These are phyloP conservation scores for Elasticomyces elasticus DNA, from an alignment of 495 filamentous ascomycete genomes.

Conservation along the genomic window DNA sequence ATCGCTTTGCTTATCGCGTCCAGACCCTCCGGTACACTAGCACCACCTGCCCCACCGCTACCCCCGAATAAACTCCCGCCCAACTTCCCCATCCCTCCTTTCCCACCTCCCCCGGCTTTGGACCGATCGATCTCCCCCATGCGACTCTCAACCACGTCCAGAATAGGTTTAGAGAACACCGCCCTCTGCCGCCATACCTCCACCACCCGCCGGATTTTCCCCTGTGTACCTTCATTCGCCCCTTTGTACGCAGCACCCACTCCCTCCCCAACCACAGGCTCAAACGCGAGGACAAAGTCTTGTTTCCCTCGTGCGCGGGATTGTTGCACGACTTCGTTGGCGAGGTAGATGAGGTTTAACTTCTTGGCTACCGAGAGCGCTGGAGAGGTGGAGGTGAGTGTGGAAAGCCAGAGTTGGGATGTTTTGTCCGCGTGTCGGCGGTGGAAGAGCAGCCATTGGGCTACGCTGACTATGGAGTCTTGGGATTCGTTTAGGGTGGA, in stretches of 20 bases:
- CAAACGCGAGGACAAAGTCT: slow-evolving; percentile 85
- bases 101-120: slow-evolving; percentile 30
- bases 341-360: slow-evolving; percentile 86
- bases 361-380: slow-evolving; percentile 70
- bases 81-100: slow-evolving; percentile 28
- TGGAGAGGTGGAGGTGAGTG: slow-evolving; percentile 74
- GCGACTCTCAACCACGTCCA: slow-evolving; percentile 65
- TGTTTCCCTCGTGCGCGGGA: slow-evolving; percentile 82
- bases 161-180: slow-evolving; percentile 74
- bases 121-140: slow-evolving; percentile 50
- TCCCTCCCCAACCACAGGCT: slow-evolving; percentile 72
- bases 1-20: slow-evolving; percentile 61
- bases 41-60: slow-evolving; percentile 33
- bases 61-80: slow-evolving; percentile 57
- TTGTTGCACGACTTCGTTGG: slow-evolving; percentile 94
- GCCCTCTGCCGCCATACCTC: slow-evolving; percentile 84
- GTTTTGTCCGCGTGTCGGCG: slow-evolving; percentile 83
- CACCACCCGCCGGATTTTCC: slow-evolving; percentile 76
- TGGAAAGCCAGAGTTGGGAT: slow-evolving; percentile 78
- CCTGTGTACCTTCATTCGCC: slow-evolving; percentile 68
- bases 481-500: slow-evolving; percentile 91
- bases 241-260: slow-evolving; percentile 78
- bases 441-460: slow-evolving; percentile 99
- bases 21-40: slow-evolving; percentile 68
- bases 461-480: slow-evolving; percentile 86